Conservation (phyloP, 2,329 filamentous ascomycete genomes). For the Aspergillus arachidicola region DNA sequence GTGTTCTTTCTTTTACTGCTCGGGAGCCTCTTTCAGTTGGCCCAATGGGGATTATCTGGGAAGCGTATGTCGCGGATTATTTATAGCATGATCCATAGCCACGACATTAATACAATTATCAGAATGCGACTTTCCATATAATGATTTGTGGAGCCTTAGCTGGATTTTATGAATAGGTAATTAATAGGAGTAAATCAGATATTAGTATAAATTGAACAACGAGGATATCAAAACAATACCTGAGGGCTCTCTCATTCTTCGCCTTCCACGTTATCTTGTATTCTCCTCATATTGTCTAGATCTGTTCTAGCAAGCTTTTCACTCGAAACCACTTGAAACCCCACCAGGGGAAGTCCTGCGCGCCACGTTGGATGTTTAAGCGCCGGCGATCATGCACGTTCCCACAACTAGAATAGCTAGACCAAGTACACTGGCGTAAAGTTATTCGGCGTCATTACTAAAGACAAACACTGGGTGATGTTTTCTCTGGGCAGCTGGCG, state of each 20-base stretch:
- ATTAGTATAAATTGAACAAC: background rate
- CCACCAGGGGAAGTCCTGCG: background rate
- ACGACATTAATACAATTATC: background rate
- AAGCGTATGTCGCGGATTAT: background rate
- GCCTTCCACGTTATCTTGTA: background rate
- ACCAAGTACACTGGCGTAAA: background rate
- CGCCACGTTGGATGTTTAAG: slow-evolving; percentile 2
- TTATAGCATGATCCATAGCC: background rate
- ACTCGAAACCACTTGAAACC: background rate
- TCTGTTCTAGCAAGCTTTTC: background rate
- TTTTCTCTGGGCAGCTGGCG: background rate
- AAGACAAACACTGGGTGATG: background rate
- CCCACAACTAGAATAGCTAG: background rate
- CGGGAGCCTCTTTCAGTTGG: background rate
- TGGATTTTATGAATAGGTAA: too few relatives aligned
- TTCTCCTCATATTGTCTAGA: background rate
- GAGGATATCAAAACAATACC: background rate
- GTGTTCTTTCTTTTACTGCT: slow-evolving; percentile 20
- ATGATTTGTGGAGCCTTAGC: background rate
- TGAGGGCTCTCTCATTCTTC: background rate
- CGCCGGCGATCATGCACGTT: background rate
- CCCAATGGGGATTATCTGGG: background rate
- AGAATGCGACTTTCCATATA: background rate
- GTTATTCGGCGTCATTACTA: too few relatives aligned
- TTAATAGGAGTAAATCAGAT: background rate